Percentiles rank a stretch among this genome's conserved stretches.
These are phyloP conservation scores for Psilocybe sp. DNA, from an alignment of 768 basidiomycete species.

Conservation along the genomic window DNA sequence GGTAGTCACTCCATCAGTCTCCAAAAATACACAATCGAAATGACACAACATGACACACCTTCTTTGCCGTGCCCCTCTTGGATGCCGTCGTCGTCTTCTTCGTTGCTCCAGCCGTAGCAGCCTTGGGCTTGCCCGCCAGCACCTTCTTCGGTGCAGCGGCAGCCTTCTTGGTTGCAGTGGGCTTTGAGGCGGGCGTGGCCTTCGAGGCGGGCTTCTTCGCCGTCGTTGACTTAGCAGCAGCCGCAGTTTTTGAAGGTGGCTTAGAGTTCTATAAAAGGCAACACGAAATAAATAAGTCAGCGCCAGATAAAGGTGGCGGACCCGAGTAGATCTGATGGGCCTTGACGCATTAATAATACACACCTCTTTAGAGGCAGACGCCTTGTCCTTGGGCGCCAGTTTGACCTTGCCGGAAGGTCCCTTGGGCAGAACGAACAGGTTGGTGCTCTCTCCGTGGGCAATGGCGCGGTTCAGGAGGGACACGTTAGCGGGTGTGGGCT, in stretches of 20 bases:
- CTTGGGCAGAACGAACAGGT: conserved; percentile 48
- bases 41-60: conserved; percentile 34
- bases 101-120: conserved; percentile 29
- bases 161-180: conserved; percentile 27
- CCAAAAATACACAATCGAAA: not conserved
- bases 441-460: conserved; percentile 44
- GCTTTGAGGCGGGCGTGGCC: conserved; percentile 33
- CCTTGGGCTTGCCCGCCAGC: conserved; percentile 27
- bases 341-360: conserved; percentile 5
- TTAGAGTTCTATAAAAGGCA: conserved; percentile 39
- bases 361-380: conserved; percentile 62
- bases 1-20: too few species aligned
- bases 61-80: conserved; percentile 59
- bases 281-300: not conserved
- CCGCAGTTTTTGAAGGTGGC: conserved; percentile 36
- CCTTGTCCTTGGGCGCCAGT: conserved; percentile 61
- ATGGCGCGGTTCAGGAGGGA: conserved; percentile 83
- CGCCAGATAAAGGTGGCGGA: too few species aligned
- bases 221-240: conserved; percentile 31
- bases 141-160: conserved; percentile 24
- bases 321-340: too few species aligned
- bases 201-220: conserved; percentile 36
- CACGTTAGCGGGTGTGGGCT: conserved; percentile 62
- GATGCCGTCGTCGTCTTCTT: conserved; percentile 27
- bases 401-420: conserved; percentile 50